Base-by-base conservation (phyloP, 768 basidiomycete genomes). In the Candolleomyces aberdarensis region DNA sequence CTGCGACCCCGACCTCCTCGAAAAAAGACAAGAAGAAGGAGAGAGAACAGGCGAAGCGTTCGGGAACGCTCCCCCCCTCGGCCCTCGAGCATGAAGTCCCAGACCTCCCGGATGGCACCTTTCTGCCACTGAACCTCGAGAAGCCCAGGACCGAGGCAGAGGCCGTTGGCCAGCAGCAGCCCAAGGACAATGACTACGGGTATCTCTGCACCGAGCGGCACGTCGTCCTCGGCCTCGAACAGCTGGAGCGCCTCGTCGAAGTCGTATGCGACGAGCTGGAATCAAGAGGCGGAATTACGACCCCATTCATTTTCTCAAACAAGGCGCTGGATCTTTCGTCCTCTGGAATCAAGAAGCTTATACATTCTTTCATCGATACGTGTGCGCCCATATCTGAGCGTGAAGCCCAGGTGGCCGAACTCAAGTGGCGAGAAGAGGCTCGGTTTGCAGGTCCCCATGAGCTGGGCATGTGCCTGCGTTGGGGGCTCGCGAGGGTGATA, bases 231-330 rank as follows among this genome's bases (percentile, higher is more conserved):
- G 88, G 88, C n/a, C 80, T 91, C 15, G 85, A 88, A 56, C 83
- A 92, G 67, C 83, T 90, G 44, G 81, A 83, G 6, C 81, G 84
- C 47, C 84, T 94, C 51, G 87, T 92, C n/a, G 80, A 83, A 47
- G 84, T 85, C 61, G 75, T 92, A 59, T 81, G 85, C 51, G 79
- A 84, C 57, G 90, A 92, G 74, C 84, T 94, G 58, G 81, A 81
- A 63, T 79, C 83, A 58, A 81, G 91, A 66, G 91, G 87, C 67
- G 91, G 87, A 71, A 81, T 97, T 62, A 88, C 89, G 20, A 94
- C 92, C 3, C 95, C 96, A 20, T 89, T 97, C 75, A 87, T 98
- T 63, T 96, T 98, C 78, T 92, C 92, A 41, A 86, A 85, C 31
- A 85, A 89, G 65, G 94, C 94, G 15, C 85, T 98, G 62, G 95